Base-by-base conservation (phyloP, 129 eudicot genomes). In the Lactuca sativa region DNA sequence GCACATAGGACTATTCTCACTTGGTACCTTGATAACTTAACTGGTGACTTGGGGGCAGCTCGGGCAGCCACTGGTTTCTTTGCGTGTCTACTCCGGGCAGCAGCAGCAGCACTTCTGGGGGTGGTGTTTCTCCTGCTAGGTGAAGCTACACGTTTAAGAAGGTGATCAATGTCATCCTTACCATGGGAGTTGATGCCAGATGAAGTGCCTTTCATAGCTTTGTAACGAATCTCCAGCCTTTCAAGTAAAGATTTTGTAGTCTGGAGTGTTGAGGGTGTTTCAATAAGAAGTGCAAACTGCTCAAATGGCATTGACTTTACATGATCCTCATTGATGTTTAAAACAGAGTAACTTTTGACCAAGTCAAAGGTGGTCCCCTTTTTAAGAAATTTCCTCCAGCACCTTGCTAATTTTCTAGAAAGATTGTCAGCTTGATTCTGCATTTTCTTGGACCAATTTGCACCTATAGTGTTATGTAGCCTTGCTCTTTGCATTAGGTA, bases 1-100 rank as follows among this genome's bases (percentile, higher is more conserved):
- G 97, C 97, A 72, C 96, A 91, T 18, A 91, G 82, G 54, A 88
- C 90, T 70, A 95, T 74, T 72, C 99, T 87, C 59, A 84, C 97
- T 81, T 86, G 97, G 77, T 95, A 95, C 74, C 99, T 84, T 8
- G 97, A 80, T 38, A 90, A 54, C 66, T 71, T 84, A 10, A 61
- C 79, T 1, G 88, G 83, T 73, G 85, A 49, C 79, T 66, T 84
- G 37, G 82, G 17, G 13, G 62, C 74, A 58, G 80, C 73, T 70
- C 75, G 64, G n/a, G 61, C 58, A 17, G 92, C 47, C 9, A 4
- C 76, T 18, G 81, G 67, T 70, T 67, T 86, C 76, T 87, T 87
- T 43, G 54, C 68, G 21, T 48, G 91, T 66, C 82, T 74, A 69
- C 16, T 69, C 9, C 83, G 78, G 65, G 56, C 11, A 36, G 82